Conservation (phyloP, 2,329 filamentous ascomycete genomes). For the Trichophyton rubrum region DNA sequence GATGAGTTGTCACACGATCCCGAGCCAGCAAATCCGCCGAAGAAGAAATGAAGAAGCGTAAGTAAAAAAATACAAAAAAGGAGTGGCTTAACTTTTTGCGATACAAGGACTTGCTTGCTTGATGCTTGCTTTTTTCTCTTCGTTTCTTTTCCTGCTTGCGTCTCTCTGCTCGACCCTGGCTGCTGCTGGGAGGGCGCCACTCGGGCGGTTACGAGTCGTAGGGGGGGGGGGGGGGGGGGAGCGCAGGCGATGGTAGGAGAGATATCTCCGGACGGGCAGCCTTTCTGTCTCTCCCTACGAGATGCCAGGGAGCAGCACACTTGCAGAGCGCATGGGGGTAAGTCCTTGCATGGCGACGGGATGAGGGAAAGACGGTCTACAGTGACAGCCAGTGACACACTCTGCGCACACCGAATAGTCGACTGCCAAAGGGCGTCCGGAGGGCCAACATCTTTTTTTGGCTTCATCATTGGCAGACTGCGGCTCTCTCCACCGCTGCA, state of each 20-base stretch:
- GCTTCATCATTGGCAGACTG: too few species aligned
- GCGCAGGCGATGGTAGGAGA: neutral
- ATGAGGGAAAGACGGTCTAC: too few species aligned
- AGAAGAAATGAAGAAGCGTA: neutral
- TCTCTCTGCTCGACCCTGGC: neutral
- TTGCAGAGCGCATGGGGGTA: too few species aligned
- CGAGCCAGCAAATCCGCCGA: neutral
- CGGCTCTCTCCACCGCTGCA: too few species aligned
- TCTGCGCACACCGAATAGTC: too few species aligned
- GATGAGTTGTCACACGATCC: slow-evolving; percentile 4
- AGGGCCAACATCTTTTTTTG: too few species aligned
- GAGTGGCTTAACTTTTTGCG: neutral
- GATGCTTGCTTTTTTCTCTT: neutral
- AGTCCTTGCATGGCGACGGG: too few species aligned
- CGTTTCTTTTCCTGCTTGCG: neutral
- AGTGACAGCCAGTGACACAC: too few species aligned
- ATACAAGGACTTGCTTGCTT: neutral
- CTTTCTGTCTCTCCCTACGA: neutral
- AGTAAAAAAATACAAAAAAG: neutral
- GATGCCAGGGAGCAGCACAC: neutral
- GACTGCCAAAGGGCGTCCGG: too few species aligned
- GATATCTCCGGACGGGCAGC: neutral
- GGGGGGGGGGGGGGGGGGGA: too few species aligned
- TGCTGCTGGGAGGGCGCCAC: neutral
- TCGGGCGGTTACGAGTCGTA: neutral